Conservation (phyloP, 495 filamentous ascomycete species). For the Lindgomyces ingoldianus region DNA sequence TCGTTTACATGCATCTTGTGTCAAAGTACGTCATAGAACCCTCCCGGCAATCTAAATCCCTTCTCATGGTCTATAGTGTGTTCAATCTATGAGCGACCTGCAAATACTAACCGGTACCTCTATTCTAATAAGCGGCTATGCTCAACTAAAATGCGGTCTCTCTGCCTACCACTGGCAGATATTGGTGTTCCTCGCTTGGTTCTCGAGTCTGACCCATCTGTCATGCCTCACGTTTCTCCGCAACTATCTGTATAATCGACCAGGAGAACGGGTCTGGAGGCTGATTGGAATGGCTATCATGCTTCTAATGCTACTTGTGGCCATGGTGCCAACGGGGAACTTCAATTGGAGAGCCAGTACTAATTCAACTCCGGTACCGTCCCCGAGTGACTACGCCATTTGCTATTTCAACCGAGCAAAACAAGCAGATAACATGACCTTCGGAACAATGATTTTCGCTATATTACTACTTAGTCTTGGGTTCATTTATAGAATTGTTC, state of each 20-base stretch:
- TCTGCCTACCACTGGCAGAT: slow-evolving; percentile 20
- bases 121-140: slow-evolving; percentile 11
- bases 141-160: slow-evolving; percentile 10
- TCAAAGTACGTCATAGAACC: background rate
- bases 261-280: background rate
- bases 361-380: background rate
- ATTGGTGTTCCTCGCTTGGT: slow-evolving; percentile 2
- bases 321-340: background rate
- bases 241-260: background rate
- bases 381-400: background rate
- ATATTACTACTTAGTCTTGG: background rate
- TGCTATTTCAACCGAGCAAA: background rate
- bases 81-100: slow-evolving; percentile 3
- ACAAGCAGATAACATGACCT: background rate
- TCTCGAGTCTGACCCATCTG: background rate
- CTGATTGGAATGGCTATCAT: background rate
- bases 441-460: background rate
- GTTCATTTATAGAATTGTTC: background rate
- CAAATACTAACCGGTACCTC: slow-evolving; percentile 14
- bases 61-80: background rate
- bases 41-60: background rate
- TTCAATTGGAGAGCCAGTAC: too few relatives aligned
- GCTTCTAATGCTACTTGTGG: background rate
- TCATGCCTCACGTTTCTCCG: background rate
- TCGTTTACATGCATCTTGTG: background rate